Evolutionary conservation across 495 filamentous ascomycete genomes (phyloP).

Genomic region (Opeltia flavorubescens): DNA sequence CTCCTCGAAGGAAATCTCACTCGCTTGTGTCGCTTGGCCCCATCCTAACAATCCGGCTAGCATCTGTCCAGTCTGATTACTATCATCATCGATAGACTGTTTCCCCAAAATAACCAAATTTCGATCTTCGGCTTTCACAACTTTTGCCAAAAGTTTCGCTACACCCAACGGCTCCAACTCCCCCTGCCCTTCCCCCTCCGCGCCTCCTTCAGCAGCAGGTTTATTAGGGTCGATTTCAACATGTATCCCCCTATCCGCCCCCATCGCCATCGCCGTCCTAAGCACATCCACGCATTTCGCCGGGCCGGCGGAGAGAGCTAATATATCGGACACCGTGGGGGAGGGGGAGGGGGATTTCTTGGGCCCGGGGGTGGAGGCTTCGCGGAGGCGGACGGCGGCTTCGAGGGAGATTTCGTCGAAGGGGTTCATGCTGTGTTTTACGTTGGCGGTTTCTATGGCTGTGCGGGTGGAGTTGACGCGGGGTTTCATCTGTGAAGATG

Average conservation of each 20-base stretch:
- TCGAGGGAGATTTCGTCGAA: conserved; percentile 98
- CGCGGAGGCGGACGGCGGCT: conserved; percentile 85
- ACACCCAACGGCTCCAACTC: conserved; percentile 79
- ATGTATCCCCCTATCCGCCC: conserved; percentile 81
- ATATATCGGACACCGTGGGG: conserved; percentile 64
- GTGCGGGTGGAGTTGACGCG: conserved; percentile 94
- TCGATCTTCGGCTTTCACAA: conserved; percentile 66
- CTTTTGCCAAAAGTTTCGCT: conserved; percentile 70
- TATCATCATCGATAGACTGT: conserved; percentile 95
- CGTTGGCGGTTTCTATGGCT: conserved; percentile 75
- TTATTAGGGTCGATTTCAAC: conserved; percentile 49
- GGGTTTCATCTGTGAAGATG: conserved; percentile 71
- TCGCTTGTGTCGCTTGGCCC: conserved; percentile 88
- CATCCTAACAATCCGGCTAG: conserved; percentile 82
- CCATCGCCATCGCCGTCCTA: conserved; percentile 97
- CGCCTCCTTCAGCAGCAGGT: conserved; percentile 20
- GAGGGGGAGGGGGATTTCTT: conserved; percentile 22
- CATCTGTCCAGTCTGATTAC: conserved; percentile 96
- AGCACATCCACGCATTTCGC: conserved; percentile 74
- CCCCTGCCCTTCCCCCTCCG: conserved; percentile 32
- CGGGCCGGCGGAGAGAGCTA: conserved; percentile 77
- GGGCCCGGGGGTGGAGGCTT: conserved; percentile 26
- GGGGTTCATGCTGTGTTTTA: conserved; percentile 97
- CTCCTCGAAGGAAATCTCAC: conserved; percentile 50
- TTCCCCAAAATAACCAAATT: conserved; percentile 91